phyloP scores from a whole-genome alignment of 129 eudicot species.

The Centella asiatica region DNA sequence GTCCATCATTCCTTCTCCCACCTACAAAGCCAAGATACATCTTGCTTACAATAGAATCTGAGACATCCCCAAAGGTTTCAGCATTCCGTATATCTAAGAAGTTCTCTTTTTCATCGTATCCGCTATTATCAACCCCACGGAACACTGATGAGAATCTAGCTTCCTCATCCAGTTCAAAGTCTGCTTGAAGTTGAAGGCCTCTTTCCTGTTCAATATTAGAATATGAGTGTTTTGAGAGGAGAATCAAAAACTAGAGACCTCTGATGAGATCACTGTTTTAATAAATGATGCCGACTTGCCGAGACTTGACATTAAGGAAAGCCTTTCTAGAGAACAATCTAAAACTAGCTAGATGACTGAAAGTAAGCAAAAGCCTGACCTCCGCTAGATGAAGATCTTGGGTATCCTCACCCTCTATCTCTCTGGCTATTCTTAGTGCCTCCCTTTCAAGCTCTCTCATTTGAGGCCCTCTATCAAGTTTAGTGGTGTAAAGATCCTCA shows the following conservation, averaged over 20 bases:
- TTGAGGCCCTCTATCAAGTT: conserved; percentile 87
- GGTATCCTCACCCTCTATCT: conserved; percentile 93
- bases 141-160: conserved; percentile 79
- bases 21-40: conserved; percentile 27
- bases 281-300: neutral
- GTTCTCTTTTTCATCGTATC: conserved; percentile 71
- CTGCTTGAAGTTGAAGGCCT: conserved; percentile 51
- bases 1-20: conserved; percentile 33
- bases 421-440: conserved; percentile 83
- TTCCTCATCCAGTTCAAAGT: conserved; percentile 83
- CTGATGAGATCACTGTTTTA: too few species aligned
- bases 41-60: conserved; percentile 38
- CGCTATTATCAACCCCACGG: conserved; percentile 75
- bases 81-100: conserved; percentile 49
- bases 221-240: neutral
- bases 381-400: conserved; percentile 91
- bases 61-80: conserved; percentile 72
- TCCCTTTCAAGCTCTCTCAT: conserved; percentile 77
- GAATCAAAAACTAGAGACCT: too few species aligned
- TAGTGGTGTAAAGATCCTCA: conserved; percentile 94
- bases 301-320: neutral
- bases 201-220: conserved; percentile 47
- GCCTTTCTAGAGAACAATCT: too few species aligned
- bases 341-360: neutral
- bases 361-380: conserved; percentile 32